Conservation (phyloP, 352 stramenopile genomes). For the Saprolegnia parasitica region DNA sequence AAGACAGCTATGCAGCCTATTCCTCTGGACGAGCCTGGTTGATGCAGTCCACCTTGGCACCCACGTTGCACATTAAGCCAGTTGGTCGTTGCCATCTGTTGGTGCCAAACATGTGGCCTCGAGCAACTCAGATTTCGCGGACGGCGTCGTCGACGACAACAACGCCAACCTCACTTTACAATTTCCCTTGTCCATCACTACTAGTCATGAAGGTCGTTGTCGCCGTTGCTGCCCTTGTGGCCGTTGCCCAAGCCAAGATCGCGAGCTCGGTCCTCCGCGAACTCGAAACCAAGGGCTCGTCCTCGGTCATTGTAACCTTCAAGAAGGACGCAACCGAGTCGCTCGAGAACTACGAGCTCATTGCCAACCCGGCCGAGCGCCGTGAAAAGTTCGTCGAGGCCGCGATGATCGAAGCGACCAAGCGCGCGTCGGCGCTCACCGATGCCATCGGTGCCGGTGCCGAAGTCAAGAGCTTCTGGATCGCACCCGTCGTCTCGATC, state of each 20-base stretch:
- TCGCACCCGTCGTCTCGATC: background rate
- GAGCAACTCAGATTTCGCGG: no score
- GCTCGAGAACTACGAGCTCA: no score
- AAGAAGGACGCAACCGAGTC: background rate
- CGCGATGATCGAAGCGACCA: background rate
- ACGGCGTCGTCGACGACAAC: no score
- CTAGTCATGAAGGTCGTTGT: background rate
- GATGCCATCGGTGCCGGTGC: background rate
- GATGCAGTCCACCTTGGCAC: no score
- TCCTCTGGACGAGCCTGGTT: no score
- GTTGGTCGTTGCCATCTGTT: no score
- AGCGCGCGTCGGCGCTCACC: background rate
- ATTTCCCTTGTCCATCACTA: conserved; percentile 14
- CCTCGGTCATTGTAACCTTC: background rate
- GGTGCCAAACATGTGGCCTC: no score
- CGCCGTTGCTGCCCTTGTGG: background rate
- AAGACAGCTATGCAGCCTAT: no score
- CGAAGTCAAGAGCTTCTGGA: background rate
- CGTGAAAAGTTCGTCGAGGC: background rate
- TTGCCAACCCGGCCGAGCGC: background rate
- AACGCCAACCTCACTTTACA: conserved; percentile 2
- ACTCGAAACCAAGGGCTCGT: background rate
- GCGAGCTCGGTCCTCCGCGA: conserved; percentile 1
- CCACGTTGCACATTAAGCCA: no score
- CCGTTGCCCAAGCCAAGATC: background rate